phyloP scores from a whole-genome alignment of 2,329 filamentous ascomycete genomes.

The Aspergillus chevalieri region DNA sequence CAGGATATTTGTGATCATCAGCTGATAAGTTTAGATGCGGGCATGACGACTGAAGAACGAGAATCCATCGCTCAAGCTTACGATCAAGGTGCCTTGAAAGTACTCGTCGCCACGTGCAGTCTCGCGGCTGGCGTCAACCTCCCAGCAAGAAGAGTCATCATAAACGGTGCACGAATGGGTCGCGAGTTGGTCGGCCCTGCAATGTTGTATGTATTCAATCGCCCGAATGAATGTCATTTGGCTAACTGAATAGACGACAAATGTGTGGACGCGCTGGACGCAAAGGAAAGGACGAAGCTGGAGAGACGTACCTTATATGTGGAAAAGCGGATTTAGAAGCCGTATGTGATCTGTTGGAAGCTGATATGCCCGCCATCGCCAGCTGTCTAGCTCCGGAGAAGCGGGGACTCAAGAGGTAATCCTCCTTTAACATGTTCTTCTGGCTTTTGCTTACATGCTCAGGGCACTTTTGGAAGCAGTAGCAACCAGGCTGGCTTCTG shows the following conservation, averaged over 20 bases:
- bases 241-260: conserved; percentile 50
- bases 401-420: conserved; percentile 59
- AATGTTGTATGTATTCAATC: conserved; percentile 51
- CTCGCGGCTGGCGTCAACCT: conserved; percentile 79
- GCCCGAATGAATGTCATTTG: not conserved
- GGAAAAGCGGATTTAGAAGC: conserved; percentile 61
- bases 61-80: conserved; percentile 67
- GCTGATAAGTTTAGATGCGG: conserved; percentile 33
- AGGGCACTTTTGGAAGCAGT: conserved; percentile 68
- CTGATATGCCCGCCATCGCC: conserved; percentile 62
- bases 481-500: conserved; percentile 61
- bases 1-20: not conserved
- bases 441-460: conserved; percentile 5
- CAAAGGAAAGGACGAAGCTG: conserved; percentile 71
- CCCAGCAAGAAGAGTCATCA: conserved; percentile 64
- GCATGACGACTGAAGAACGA: conserved; percentile 66
- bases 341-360: conserved; percentile 64
- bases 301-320: conserved; percentile 73
- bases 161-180: conserved; percentile 70
- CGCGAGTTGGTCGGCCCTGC: conserved; percentile 69
- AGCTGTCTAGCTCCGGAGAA: conserved; percentile 65
- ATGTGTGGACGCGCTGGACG: conserved; percentile 74
- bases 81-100: conserved; percentile 60
- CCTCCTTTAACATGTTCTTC: not conserved
- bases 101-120: conserved; percentile 71